These are phyloP conservation scores for Paraphoma sp. DNA, from an alignment of 2,329 filamentous ascomycete genomes.

Conservation along the genomic window DNA sequence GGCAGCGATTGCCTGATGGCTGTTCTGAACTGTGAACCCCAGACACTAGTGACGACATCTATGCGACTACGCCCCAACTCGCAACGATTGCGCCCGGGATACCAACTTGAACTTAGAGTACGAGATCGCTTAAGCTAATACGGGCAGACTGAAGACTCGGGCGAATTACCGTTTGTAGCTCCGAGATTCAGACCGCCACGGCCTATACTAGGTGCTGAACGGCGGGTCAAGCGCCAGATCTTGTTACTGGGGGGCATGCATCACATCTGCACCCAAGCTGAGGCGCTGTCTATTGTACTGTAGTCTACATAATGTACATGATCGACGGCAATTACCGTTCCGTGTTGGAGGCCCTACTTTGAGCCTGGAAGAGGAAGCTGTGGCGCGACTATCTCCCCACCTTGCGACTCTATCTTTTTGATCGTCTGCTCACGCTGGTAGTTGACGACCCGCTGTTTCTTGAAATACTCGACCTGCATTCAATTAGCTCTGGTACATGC, in stretches of 20 bases:
- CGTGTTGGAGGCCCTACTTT: conserved; percentile 13
- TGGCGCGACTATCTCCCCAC: conserved; percentile 45
- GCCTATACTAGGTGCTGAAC: neutral
- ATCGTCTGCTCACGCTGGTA: conserved; percentile 78
- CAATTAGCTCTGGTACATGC: conserved; percentile 13
- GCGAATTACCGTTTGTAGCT: neutral
- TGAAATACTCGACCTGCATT: conserved; percentile 89
- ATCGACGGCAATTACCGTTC: conserved; percentile 8
- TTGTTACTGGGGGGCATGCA: conserved; percentile 2
- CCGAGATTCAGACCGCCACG: neutral
- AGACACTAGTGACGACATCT: conserved; percentile 15
- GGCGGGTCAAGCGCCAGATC: conserved; percentile 5
- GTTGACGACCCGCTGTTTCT: conserved; percentile 93
- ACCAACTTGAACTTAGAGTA: neutral
- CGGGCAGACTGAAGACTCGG: neutral
- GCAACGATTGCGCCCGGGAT: neutral
- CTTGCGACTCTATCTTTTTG: conserved; percentile 52
- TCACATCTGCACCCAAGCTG: conserved; percentile 15
- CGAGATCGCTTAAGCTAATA: conserved; percentile 1
- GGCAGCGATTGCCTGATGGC: neutral
- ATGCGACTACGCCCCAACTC: conserved; percentile 6
- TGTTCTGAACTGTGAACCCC: neutral
- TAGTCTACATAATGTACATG: conserved; percentile 38
- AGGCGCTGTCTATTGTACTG: conserved; percentile 14
- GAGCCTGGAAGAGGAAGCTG: conserved; percentile 38